Evolutionary conservation across 306 rosid genomes (phyloP).

Genomic region (Gynostemma pentaphyllum): DNA sequence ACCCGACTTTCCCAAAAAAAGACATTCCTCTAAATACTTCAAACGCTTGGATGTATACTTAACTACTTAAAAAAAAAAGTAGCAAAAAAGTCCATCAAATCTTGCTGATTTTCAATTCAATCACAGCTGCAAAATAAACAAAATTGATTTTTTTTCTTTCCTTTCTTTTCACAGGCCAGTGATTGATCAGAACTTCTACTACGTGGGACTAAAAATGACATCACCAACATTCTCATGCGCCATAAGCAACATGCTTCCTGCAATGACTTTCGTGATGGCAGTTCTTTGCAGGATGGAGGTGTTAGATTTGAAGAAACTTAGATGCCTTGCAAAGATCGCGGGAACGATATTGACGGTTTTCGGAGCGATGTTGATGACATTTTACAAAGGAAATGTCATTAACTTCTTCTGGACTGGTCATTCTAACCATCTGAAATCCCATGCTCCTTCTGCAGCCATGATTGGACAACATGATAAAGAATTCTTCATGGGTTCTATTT

Average conservation of each 20-base stretch:
- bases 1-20: no score
- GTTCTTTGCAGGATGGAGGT: conserved; percentile 80
- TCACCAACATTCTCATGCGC: conserved; percentile 90
- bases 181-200: conserved; percentile 84
- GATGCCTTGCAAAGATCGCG: conserved; percentile 63
- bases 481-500: conserved; percentile 75
- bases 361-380: conserved; percentile 93
- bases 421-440: conserved; percentile 27
- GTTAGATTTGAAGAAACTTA: conserved; percentile 38
- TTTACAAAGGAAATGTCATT: conserved; percentile 76
- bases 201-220: conserved; percentile 70
- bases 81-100: no score
- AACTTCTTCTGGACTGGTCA: conserved; percentile 38
- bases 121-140: no score
- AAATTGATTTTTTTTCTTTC: no score
- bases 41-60: no score
- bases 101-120: not conserved
- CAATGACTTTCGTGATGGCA: conserved; percentile 88
- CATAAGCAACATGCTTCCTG: conserved; percentile 79
- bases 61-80: no score
- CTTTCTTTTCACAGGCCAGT: conserved; percentile 71
- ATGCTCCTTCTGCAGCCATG: conserved; percentile 13
- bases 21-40: no score
- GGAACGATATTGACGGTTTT: conserved; percentile 66
- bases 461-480: conserved; percentile 27